Evolutionary conservation across 192 early-diverging fungal species (phyloP).

Genomic region (Blastocladiella britannica): DNA sequence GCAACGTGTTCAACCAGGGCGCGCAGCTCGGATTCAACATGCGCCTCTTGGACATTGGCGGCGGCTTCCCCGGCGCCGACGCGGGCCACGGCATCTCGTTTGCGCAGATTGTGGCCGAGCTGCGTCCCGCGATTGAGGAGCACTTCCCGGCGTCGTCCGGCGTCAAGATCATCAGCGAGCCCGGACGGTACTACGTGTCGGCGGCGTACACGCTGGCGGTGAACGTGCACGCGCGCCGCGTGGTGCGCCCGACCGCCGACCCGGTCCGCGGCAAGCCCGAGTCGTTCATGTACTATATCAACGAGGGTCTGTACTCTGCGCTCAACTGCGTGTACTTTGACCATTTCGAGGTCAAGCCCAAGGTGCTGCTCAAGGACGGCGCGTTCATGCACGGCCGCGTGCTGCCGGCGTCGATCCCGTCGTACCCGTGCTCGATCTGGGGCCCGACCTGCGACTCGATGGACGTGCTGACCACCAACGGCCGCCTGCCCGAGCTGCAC

Average conservation of each 20-base stretch:
- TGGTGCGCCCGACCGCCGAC: slow-evolving; percentile 23
- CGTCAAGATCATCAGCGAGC: slow-evolving; percentile 90
- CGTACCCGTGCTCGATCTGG: slow-evolving; percentile 60
- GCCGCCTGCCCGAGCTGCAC: slow-evolving; percentile 55
- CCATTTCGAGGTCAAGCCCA: slow-evolving; percentile 55
- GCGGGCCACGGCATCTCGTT: slow-evolving; percentile 59
- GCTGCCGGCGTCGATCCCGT: slow-evolving; percentile 7
- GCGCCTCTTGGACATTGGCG: slow-evolving; percentile 64
- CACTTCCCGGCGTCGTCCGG: slow-evolving; percentile 45
- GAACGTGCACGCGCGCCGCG: slow-evolving; percentile 78
- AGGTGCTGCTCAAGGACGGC: slow-evolving; percentile 35
- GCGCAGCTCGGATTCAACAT: slow-evolving; percentile 50
- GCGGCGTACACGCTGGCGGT: slow-evolving; percentile 85
- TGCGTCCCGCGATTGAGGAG: slow-evolving; percentile 54
- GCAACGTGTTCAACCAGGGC: slow-evolving; percentile 76
- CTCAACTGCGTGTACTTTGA: slow-evolving; percentile 99
- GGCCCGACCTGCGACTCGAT: slow-evolving; percentile 98
- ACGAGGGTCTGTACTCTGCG: slow-evolving; percentile 93
- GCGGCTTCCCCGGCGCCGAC: slow-evolving; percentile 80
- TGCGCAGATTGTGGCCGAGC: slow-evolving; percentile 51
- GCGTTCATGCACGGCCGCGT: slow-evolving; percentile 12
- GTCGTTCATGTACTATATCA: slow-evolving; percentile 73
- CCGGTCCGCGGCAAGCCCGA: slow-evolving; percentile 1
- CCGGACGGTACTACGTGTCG: slow-evolving; percentile 87
- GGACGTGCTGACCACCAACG: slow-evolving; percentile 59